Percentiles rank a stretch among this genome's conserved stretches.
These are phyloP conservation scores for Ambispora gerdemannii DNA, from an alignment of 192 early-diverging fungal species.

Conservation along the genomic window DNA sequence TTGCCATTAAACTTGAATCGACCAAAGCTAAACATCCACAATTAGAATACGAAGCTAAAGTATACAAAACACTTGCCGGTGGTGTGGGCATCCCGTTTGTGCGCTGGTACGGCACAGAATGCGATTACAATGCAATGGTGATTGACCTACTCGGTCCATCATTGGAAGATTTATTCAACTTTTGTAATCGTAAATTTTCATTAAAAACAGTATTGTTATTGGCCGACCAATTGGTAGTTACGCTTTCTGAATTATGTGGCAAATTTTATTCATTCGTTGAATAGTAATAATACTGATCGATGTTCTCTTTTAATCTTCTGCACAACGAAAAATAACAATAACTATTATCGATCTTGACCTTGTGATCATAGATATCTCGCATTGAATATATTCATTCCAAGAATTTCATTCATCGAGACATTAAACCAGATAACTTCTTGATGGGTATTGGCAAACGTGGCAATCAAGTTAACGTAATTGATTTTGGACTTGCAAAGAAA, in stretches of 20 bases:
- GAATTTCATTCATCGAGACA: constrained; percentile 89
- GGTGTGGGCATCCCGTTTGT: constrained; percentile 90
- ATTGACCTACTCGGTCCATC: constrained; percentile 91
- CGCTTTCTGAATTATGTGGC: too few relatives aligned
- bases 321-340: neutral
- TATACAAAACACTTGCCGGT: constrained; percentile 92
- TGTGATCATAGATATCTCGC: constrained; percentile 55
- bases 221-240: constrained; percentile 76
- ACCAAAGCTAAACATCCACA: constrained; percentile 94
- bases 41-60: constrained; percentile 94
- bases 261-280: too few relatives aligned
- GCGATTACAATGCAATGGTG: constrained; percentile 81
- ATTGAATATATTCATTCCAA: constrained; percentile 81
- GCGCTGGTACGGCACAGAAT: constrained; percentile 79
- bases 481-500: constrained; percentile 89
- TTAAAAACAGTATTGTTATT: constrained; percentile 84
- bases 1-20: constrained; percentile 96
- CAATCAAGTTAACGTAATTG: constrained; percentile 84
- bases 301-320: too few relatives aligned
- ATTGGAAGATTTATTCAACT: constrained; percentile 87
- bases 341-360: too few relatives aligned
- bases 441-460: constrained; percentile 83
- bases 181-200: constrained; percentile 83
- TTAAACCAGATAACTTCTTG: constrained; percentile 90
- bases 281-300: too few relatives aligned